Evolutionary conservation across 2,329 filamentous ascomycete genomes (phyloP).

Genomic region (Exophiala calicioides): DNA sequence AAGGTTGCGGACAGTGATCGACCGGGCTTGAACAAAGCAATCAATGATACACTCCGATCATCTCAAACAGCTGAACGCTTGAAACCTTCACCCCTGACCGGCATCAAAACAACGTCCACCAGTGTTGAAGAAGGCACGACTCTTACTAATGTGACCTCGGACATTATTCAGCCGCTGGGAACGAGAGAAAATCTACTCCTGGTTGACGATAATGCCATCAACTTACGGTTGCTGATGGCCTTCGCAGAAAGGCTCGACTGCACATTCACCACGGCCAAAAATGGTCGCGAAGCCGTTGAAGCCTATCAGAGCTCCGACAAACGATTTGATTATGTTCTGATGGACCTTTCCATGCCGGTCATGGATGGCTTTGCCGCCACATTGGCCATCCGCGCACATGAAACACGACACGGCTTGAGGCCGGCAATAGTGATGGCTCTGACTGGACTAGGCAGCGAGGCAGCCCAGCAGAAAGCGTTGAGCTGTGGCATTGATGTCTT

Average conservation of each 20-base stretch:
- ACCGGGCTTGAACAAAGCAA: too few species aligned
- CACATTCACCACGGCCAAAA: conserved; percentile 39
- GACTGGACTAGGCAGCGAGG: conserved; percentile 38
- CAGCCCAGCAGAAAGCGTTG: conserved; percentile 38
- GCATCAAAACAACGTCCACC: too few species aligned
- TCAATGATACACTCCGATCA: too few species aligned
- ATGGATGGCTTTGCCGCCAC: conserved; percentile 51
- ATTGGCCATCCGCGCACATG: conserved; percentile 42
- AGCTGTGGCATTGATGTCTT: conserved; percentile 39
- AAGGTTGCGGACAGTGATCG: too few species aligned
- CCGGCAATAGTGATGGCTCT: conserved; percentile 38
- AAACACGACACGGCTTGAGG: conserved; percentile 13
- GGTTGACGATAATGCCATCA: conserved; percentile 47
- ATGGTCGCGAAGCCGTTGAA: conserved; percentile 43
- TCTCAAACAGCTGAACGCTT: too few species aligned
- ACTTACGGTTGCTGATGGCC: conserved; percentile 42
- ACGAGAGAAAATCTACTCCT: too few species aligned
- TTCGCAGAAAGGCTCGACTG: conserved; percentile 41
- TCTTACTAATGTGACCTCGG: too few species aligned
- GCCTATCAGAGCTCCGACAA: conserved; percentile 35
- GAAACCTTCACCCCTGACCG: too few species aligned
- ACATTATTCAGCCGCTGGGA: too few species aligned
- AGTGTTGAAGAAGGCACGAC: too few species aligned
- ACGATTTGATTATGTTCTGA: conserved; percentile 45
- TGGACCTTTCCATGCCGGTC: conserved; percentile 53